Evolutionary conservation across 2,329 filamentous ascomycete genomes (phyloP).

Genomic region (Exophiala phaeomuriformis): DNA sequence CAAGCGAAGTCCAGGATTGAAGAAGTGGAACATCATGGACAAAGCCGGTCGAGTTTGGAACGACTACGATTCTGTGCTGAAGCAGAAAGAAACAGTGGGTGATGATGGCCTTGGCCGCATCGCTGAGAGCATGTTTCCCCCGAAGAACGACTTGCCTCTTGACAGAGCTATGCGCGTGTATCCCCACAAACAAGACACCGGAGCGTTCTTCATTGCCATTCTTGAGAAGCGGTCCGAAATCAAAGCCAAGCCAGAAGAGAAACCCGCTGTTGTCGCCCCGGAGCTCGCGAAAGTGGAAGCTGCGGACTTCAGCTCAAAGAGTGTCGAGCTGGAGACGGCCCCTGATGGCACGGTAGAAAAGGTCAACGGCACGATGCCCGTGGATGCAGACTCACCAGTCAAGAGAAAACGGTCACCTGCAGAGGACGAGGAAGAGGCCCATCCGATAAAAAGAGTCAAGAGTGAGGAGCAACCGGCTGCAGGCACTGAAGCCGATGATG

Average conservation of each 20-base stretch:
- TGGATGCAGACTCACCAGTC: constrained; percentile 19
- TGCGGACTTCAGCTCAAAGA: constrained; percentile 35
- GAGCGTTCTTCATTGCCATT: constrained; percentile 94
- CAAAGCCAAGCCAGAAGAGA: constrained; percentile 63
- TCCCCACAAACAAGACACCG: constrained; percentile 90
- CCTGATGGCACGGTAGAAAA: constrained; percentile 30
- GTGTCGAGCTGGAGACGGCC: constrained; percentile 7
- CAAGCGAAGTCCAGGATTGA: constrained; percentile 69
- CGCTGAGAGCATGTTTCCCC: constrained; percentile 76
- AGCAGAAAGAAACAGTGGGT: constrained; percentile 53
- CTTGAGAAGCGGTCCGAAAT: constrained; percentile 87
- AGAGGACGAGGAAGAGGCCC: constrained; percentile 9
- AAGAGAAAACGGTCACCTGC: constrained; percentile 24
- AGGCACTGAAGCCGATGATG: not conserved
- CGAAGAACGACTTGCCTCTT: constrained; percentile 61
- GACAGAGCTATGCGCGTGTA: constrained; percentile 92
- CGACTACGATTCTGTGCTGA: constrained; percentile 73
- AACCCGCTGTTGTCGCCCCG: constrained; percentile 1
- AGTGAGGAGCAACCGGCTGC: constrained; percentile 10
- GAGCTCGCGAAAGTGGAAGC: constrained; percentile 33
- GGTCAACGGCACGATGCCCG: constrained; percentile 32
- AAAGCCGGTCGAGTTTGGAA: constrained; percentile 72
- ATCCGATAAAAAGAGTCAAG: constrained; percentile 21
- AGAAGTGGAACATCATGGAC: constrained; percentile 84
- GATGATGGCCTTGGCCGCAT: constrained; percentile 58